These are phyloP conservation scores for Saccharomycopsis fibuligera DNA, from an alignment of 805 yeast species.

Conservation along the genomic window DNA sequence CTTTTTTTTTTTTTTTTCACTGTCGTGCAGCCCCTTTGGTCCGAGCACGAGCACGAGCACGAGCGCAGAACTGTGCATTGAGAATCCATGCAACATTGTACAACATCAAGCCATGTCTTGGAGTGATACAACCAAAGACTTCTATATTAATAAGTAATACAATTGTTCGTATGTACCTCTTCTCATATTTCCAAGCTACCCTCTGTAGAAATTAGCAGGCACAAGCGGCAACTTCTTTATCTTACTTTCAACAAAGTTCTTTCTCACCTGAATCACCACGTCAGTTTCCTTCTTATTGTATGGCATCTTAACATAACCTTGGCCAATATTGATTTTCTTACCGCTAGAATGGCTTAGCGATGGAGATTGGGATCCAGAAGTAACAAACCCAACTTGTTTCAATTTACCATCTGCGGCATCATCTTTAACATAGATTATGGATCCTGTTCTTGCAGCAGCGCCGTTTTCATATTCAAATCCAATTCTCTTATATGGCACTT, in stretches of 20 bases:
- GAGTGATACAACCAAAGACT: too few species aligned
- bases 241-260: slow-evolving; percentile 68
- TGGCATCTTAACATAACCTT: slow-evolving; percentile 75
- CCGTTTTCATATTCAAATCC: slow-evolving; percentile 68
- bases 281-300: slow-evolving; percentile 68
- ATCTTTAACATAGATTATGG: slow-evolving; percentile 50
- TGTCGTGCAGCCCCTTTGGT: too few species aligned
- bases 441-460: slow-evolving; percentile 87
- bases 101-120: too few species aligned
- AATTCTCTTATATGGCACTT: slow-evolving; percentile 55
- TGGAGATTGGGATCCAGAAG: slow-evolving; percentile 63
- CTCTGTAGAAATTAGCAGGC: slow-evolving; percentile 61
- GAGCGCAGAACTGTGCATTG: too few species aligned
- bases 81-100: too few species aligned
- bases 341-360: slow-evolving; percentile 47
- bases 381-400: slow-evolving; percentile 47
- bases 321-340: slow-evolving; percentile 67
- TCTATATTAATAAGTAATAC: too few species aligned
- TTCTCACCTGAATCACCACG: slow-evolving; percentile 72
- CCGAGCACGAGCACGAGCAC: too few species aligned
- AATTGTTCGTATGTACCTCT: too few species aligned
- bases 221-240: slow-evolving; percentile 86
- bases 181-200: slow-evolving; percentile 14
- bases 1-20: too few species aligned
- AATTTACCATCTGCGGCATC: slow-evolving; percentile 34